These are phyloP conservation scores for Stereum hirsutum DNA, from an alignment of 1,284 basidiomycete species.

Conservation along the genomic window DNA sequence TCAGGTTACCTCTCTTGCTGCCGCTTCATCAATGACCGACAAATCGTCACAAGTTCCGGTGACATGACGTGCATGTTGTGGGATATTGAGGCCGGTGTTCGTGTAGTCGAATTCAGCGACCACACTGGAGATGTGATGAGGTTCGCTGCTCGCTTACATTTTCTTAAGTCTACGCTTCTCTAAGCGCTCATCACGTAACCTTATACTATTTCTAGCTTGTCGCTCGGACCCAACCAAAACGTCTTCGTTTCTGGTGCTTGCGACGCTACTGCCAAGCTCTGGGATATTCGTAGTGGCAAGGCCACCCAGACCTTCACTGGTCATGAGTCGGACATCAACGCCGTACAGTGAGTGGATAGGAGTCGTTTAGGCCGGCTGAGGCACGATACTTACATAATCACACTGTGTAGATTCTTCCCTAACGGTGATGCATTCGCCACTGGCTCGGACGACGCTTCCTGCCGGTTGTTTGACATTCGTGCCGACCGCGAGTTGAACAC, in stretches of 20 bases:
- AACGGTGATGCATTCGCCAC: slow-evolving; percentile 99
- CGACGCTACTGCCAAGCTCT: slow-evolving; percentile 95
- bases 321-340: slow-evolving; percentile 99
- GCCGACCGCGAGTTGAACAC: slow-evolving; percentile 95
- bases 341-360: slow-evolving; percentile 72
- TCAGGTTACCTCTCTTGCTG: slow-evolving; percentile 98
- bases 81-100: slow-evolving; percentile 96
- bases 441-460: slow-evolving; percentile 97
- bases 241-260: slow-evolving; percentile 98
- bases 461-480: slow-evolving; percentile 95
- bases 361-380: slow-evolving; percentile 9
- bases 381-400: slow-evolving; percentile 12
- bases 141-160: slow-evolving; percentile 33
- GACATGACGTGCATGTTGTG: slow-evolving; percentile 99
- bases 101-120: slow-evolving; percentile 95
- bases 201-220: too few species aligned
- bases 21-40: slow-evolving; percentile 95
- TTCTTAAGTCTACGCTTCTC: slow-evolving; percentile 6
- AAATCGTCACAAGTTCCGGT: slow-evolving; percentile 95
- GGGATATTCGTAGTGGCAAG: slow-evolving; percentile 96
- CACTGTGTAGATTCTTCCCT: slow-evolving; percentile 81
- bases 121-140: slow-evolving; percentile 99
- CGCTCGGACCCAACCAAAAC: slow-evolving; percentile 90
- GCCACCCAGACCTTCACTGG: slow-evolving; percentile 98
- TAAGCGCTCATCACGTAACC: too few species aligned